Conservation (phyloP, 495 filamentous ascomycete species). For the Hypoxylon perforatum region DNA sequence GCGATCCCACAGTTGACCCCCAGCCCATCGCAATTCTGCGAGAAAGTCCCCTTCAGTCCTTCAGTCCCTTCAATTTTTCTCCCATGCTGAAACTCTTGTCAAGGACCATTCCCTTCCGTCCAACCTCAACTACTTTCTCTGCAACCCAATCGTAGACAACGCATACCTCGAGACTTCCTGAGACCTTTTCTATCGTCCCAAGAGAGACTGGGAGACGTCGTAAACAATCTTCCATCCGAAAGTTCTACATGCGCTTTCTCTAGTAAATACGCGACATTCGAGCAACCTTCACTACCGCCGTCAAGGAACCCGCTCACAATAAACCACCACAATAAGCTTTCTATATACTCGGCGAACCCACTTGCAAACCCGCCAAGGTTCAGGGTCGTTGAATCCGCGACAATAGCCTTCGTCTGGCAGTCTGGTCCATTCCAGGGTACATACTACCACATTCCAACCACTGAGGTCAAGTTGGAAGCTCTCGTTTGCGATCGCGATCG, state of each 20-base stretch:
- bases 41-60: conserved; percentile 11
- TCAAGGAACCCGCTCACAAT: conserved; percentile 2
- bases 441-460: conserved; percentile 17
- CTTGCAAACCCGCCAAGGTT: conserved; percentile 25
- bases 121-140: conserved; percentile 13
- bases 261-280: conserved; percentile 20
- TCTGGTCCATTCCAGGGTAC: conserved; percentile 19
- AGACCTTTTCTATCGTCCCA: conserved; percentile 2
- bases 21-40: conserved; percentile 24
- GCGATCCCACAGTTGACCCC: neutral
- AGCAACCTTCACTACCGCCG: conserved; percentile 16
- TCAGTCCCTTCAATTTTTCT: conserved; percentile 34
- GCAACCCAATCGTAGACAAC: neutral
- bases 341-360: conserved; percentile 21
- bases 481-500: conserved; percentile 29
- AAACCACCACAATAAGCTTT: conserved; percentile 13
- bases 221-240: conserved; percentile 18
- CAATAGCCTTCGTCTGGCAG: conserved; percentile 13
- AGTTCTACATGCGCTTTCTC: conserved; percentile 10
- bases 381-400: conserved; percentile 24
- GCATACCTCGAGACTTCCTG: conserved; percentile 2
- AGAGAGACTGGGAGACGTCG: neutral
- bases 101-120: conserved; percentile 12
- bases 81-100: conserved; percentile 30
- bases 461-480: conserved; percentile 12